Percentiles rank a stretch among this genome's conserved stretches.
Conservation (phyloP, 768 basidiomycete genomes). For the Flagelloscypha sp. region DNA sequence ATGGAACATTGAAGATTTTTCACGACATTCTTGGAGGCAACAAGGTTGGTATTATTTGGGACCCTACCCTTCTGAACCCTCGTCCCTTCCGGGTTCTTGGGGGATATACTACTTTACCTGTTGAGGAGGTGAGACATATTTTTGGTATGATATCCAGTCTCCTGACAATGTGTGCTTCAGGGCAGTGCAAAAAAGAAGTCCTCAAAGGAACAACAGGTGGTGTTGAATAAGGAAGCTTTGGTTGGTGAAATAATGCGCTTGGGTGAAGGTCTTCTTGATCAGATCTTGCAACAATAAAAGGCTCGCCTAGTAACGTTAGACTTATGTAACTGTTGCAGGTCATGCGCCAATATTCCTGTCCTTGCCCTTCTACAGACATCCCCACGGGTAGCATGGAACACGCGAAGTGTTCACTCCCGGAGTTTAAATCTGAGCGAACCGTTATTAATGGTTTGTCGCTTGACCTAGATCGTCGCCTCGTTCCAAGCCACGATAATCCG, state of each 20-base stretch:
- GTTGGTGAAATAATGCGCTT: conserved; percentile 71
- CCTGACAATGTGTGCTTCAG: not conserved
- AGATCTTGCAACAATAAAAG: conserved; percentile 20
- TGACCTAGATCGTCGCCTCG: too few species aligned
- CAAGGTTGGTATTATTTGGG: conserved; percentile 80
- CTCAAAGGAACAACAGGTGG: conserved; percentile 54
- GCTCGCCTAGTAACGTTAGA: too few species aligned
- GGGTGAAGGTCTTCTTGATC: conserved; percentile 58
- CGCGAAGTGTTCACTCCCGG: too few species aligned
- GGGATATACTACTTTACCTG: conserved; percentile 67
- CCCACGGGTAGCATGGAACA: too few species aligned
- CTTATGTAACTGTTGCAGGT: too few species aligned
- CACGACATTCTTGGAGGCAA: conserved; percentile 75
- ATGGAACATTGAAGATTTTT: conserved; percentile 77
- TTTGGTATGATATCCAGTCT: conserved; percentile 4
- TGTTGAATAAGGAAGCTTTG: conserved; percentile 58
- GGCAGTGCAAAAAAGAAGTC: conserved; percentile 22
- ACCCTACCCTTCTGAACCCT: conserved; percentile 54
- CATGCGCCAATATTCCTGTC: too few species aligned
- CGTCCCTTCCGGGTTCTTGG: conserved; percentile 75
- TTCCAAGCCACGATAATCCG: too few species aligned
- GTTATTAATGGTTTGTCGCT: too few species aligned
- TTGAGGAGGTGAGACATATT: conserved; percentile 9
- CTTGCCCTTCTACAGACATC: too few species aligned
- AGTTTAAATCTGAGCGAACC: too few species aligned